phyloP scores from a whole-genome alignment of 306 rosid species.

The Dicorynia guianensis region DNA sequence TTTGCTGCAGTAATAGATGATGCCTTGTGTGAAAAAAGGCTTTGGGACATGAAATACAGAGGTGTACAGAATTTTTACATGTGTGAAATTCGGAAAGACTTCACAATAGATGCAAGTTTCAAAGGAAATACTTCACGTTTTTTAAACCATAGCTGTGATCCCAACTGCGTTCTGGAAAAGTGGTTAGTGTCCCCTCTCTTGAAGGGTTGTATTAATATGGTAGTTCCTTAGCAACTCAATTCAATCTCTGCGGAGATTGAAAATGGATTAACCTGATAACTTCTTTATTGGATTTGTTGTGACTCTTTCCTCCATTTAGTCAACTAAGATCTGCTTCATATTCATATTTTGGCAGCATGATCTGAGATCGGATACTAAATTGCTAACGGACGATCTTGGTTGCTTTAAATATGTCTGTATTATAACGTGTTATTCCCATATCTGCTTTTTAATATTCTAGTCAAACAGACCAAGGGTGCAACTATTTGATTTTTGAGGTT shows the following conservation, averaged over 20 bases:
- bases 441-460: conserved; percentile 13
- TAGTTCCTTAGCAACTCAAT: not conserved
- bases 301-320: conserved; percentile 4
- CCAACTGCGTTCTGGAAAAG: conserved; percentile 88
- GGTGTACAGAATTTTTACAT: conserved; percentile 82
- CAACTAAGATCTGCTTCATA: not conserved
- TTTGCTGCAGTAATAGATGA: conserved; percentile 83
- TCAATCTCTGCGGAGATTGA: not conserved
- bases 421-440: not conserved
- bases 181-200: conserved; percentile 68
- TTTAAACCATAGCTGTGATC: conserved; percentile 91
- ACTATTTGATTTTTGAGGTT: not conserved
- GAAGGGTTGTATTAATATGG: not conserved
- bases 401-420: conserved; percentile 1
- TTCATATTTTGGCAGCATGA: conserved; percentile 13
- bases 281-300: not conserved
- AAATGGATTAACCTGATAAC: not conserved
- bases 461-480: not conserved
- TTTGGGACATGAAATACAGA: conserved; percentile 90
- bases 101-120: conserved; percentile 94
- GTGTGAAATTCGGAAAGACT: conserved; percentile 95
- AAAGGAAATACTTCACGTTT: conserved; percentile 89
- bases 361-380: conserved; percentile 5
- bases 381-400: not conserved
- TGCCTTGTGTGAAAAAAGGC: conserved; percentile 82